Conservation (phyloP, 352 stramenopile genomes). For the Phytophthora palmivora region DNA sequence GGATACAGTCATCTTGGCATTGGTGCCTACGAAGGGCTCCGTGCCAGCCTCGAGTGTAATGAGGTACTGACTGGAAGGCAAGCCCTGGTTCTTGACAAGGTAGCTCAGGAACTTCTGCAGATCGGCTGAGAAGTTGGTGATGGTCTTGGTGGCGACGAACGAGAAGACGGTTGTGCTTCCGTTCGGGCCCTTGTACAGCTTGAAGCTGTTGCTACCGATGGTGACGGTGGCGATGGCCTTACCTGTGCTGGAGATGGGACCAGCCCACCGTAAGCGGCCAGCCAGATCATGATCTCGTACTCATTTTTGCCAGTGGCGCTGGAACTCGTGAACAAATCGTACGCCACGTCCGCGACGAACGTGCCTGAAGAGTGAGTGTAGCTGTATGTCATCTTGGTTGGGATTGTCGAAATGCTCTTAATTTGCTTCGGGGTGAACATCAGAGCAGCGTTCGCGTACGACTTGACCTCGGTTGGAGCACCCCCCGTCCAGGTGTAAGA, state of each 20-base stretch:
- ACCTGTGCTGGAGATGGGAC: slow-evolving; percentile 40
- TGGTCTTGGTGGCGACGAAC: slow-evolving; percentile 38
- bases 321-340: slow-evolving; percentile 46
- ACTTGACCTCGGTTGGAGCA: slow-evolving; percentile 43
- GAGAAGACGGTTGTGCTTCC: slow-evolving; percentile 41
- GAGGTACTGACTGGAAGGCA: slow-evolving; percentile 40
- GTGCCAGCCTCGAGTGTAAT: slow-evolving; percentile 39
- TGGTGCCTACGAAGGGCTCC: slow-evolving; percentile 36
- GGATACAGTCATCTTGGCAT: slow-evolving; percentile 41
- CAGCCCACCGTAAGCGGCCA: slow-evolving; percentile 38
- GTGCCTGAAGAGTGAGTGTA: slow-evolving; percentile 36
- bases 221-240: slow-evolving; percentile 31
- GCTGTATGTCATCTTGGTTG: slow-evolving; percentile 40
- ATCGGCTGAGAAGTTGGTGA: slow-evolving; percentile 37
- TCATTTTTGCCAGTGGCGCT: slow-evolving; percentile 31
- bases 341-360: slow-evolving; percentile 40
- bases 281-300: slow-evolving; percentile 54
- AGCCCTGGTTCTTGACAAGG: slow-evolving; percentile 29
- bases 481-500: slow-evolving; percentile 44
- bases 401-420: slow-evolving; percentile 40
- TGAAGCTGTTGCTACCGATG: slow-evolving; percentile 30
- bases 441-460: slow-evolving; percentile 48
- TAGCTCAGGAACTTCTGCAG: slow-evolving; percentile 38
- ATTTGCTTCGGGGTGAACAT: slow-evolving; percentile 42
- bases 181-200: slow-evolving; percentile 41